Base-by-base conservation (phyloP, 441 rosid species). In the Adansonia grandidieri region DNA sequence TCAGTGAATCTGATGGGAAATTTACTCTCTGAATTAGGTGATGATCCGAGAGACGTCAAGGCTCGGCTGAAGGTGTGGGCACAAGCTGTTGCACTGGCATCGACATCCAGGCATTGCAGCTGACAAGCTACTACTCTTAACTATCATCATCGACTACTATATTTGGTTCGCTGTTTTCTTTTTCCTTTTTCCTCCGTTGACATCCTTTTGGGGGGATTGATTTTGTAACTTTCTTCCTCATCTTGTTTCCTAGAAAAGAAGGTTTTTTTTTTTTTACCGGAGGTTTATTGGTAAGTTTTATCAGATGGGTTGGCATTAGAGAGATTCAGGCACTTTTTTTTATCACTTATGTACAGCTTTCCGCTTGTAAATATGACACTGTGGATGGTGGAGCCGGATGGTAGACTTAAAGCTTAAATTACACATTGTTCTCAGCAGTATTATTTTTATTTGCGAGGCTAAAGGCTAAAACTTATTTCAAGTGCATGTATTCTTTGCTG, bases 51-150 rank as follows among this genome's bases (percentile, higher is more conserved):
- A 76, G 97, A 95, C 77, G 99, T 95, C 13, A 95, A 95, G 88
- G 98, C 98, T 47, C 83, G 99, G 83, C 85, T 95, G 40, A 95
- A 90, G 85, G 93, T 90, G 44, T 95, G 99, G 99, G 99, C 98
- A 76, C 99, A 95, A 80, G 94, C 96, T 1, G 99, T 95, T 81
- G 99, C 99, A 4, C 81, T 93, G 61, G 93, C 90, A 56, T 92
- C 97, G 19, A 50, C 96, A 2, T 80, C 96, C 54, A 83, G 86
- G 72, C 83, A 84, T 65, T 76, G 74, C 79, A 15, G 65, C 80
- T 83, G 77, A 84, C 80, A 65, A 15, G 11, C 51, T 40, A 14
- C 70, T 75, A 24, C 64, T 2, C 28, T 75, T 42, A 15, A 9
- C 45, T 20, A 53, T 53, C 58, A 13, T 14, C 58, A 53, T 53